These are phyloP conservation scores for Hevea brasiliensis DNA, from an alignment of 345 rosid genomes.

Conservation along the genomic window DNA sequence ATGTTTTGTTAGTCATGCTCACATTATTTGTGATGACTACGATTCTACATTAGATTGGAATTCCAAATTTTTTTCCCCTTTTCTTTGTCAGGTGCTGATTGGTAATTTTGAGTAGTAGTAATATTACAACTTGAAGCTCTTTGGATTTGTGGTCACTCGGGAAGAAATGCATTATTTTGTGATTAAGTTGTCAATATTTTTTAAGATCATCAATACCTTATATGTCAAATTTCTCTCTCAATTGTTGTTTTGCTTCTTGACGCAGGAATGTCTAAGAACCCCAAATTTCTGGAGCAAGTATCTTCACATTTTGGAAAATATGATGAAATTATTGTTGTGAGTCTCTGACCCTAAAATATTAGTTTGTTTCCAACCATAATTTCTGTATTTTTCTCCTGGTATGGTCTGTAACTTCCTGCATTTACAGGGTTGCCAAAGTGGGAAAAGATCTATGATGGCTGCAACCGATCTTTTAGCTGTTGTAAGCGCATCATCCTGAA, in stretches of 20 bases:
- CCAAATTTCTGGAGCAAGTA: constrained; percentile 60
- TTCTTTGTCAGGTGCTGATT: not conserved
- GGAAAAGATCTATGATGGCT: constrained; percentile 74
- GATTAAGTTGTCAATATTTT: too few species aligned
- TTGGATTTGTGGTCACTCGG: not conserved
- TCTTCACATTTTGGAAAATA: constrained; percentile 55
- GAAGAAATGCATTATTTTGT: not conserved
- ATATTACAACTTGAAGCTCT: not conserved
- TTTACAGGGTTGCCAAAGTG: constrained; percentile 74
- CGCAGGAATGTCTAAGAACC: constrained; percentile 73
- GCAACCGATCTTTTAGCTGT: constrained; percentile 63
- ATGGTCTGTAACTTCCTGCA: constrained; percentile 3
- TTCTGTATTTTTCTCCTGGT: not conserved
- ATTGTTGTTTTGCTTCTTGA: constrained; percentile 8
- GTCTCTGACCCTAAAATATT: constrained; percentile 18
- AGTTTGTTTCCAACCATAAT: not conserved
- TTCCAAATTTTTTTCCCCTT: not conserved
- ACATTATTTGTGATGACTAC: too few species aligned
- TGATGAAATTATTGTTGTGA: constrained; percentile 79
- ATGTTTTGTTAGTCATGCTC: too few species aligned
- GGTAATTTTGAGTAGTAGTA: not conserved
- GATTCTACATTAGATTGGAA: too few species aligned
- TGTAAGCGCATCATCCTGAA: too few species aligned
- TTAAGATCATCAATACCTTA: not conserved
- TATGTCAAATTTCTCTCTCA: not conserved